Base-by-base conservation (phyloP, 345 rosid genomes). In the Eucalyptus dawsonii region DNA sequence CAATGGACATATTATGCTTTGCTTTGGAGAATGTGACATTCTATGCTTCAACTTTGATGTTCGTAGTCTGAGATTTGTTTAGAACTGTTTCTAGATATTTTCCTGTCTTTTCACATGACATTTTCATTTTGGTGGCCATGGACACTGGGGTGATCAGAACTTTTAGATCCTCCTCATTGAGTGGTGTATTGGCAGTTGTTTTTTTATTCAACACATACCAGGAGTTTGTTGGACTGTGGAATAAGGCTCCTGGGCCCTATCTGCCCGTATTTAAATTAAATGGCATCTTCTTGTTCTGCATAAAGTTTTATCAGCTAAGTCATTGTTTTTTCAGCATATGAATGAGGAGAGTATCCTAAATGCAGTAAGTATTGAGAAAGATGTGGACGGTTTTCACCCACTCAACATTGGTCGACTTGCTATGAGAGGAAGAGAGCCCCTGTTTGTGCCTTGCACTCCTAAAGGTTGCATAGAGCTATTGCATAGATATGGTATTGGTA, bases 381-480 rank as follows among this genome's bases (percentile, higher is more conserved):
- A 96, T 90, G 99, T 96, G 42, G 99, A 96, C 50, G 99, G 97
- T 42, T 97, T 97, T 93, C 96, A 95, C 91, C 99, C 99, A 1
- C 87, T 96, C 80, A 97, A 96, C 91, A 96, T 95, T 49, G 99
- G 99, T 87, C 91, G 93, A 24, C 97, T 97, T 86, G 97, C 99
- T 3, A 96, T 96, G 97, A 93, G 96, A 50, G 99, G 96, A 86
- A 94, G 99, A 91, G 99, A 96, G 58, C 97, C 99, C 9, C 88
- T 94, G 76, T 97, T 97, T 60, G 93, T 95, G 88, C 98, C 99
- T 0, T 97, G 99, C 89, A 96, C 99, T 2, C 99, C 99, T 9
- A 96, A 96, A 93, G 99, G 97, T 89, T 97, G 99, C 94, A 93
- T 96, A 25, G 99, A 97, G 92, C 91, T 96, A 90, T 90, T 97